phyloP scores from a whole-genome alignment of 139 green algal genomes.

The Yamagishiella unicocca region DNA sequence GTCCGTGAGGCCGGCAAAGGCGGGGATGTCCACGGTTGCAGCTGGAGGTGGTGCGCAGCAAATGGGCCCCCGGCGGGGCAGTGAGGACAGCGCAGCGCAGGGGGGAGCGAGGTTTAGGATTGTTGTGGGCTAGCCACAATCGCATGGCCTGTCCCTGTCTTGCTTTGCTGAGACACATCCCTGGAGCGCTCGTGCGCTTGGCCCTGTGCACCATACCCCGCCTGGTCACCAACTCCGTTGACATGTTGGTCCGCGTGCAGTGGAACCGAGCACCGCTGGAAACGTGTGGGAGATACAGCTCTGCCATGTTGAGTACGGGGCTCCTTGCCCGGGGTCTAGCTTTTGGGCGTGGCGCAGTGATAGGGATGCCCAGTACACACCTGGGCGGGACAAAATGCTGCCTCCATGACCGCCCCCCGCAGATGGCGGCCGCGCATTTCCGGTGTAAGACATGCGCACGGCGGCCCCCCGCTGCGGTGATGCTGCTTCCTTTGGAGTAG shows the following conservation, averaged over 20 bases:
- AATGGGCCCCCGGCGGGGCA: too few species aligned
- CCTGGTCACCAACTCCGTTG: too few species aligned
- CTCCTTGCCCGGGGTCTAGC: too few species aligned
- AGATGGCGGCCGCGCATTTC: neutral
- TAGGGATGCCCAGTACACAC: neutral
- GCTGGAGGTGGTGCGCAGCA: neutral
- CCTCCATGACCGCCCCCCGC: neutral
- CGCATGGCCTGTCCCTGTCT: too few species aligned
- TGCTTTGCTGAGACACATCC: too few species aligned
- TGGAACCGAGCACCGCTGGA: neutral
- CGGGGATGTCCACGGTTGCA: neutral
- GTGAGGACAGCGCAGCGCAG: too few species aligned
- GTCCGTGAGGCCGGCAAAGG: slow-evolving; percentile 40
- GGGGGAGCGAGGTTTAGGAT: too few species aligned
- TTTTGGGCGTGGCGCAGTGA: neutral
- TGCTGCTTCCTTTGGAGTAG: slow-evolving; percentile 5
- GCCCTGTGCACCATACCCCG: too few species aligned
- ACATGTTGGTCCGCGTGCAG: too few species aligned
- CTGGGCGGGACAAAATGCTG: neutral
- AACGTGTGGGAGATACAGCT: neutral
- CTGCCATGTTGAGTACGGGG: too few species aligned
- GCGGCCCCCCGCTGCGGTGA: neutral
- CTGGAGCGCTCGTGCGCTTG: too few species aligned
- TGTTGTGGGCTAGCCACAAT: too few species aligned
- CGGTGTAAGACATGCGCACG: slow-evolving; percentile 11